Percentiles rank a stretch among this genome's conserved stretches.
Conservation (phyloP, 1,139 yeast species). For the Arxiozyma bovina region DNA sequence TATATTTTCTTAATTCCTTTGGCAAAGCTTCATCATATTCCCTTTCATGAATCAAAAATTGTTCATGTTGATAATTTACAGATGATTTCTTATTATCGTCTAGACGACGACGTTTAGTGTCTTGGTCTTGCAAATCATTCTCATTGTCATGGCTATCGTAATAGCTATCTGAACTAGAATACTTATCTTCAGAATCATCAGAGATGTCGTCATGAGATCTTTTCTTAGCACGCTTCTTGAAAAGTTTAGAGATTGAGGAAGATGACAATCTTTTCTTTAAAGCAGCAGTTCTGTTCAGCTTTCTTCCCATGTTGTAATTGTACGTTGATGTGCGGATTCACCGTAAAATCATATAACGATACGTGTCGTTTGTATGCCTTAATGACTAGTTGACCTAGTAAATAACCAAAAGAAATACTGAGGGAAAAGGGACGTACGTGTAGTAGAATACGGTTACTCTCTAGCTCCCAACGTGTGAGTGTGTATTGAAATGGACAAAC, state of each 20-base stretch:
- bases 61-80: constrained; percentile 24
- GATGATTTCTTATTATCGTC: constrained; percentile 4
- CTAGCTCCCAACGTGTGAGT: not conserved
- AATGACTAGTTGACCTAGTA: not conserved
- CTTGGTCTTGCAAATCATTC: constrained; percentile 26
- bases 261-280: constrained; percentile 24
- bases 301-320: constrained; percentile 7
- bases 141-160: constrained; percentile 21
- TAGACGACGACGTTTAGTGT: constrained; percentile 9
- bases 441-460: no score
- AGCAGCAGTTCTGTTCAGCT: constrained; percentile 15
- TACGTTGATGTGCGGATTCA: not conserved
- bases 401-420: no score
- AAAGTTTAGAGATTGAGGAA: constrained; percentile 26
- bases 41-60: constrained; percentile 35
- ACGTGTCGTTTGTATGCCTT: not conserved
- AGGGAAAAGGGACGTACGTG: not conserved
- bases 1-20: constrained; percentile 52
- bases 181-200: constrained; percentile 2
- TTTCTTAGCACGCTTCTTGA: constrained; percentile 20
- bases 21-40: constrained; percentile 54
- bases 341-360: no score
- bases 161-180: not conserved
- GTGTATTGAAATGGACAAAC: not conserved
- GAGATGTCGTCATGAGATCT: constrained; percentile 13